A percentile compares a stretch with the other conserved stretches of the same genome.
Conservation (phyloP, 345 rosid species). For the Rhodamnia rubescens region DNA sequence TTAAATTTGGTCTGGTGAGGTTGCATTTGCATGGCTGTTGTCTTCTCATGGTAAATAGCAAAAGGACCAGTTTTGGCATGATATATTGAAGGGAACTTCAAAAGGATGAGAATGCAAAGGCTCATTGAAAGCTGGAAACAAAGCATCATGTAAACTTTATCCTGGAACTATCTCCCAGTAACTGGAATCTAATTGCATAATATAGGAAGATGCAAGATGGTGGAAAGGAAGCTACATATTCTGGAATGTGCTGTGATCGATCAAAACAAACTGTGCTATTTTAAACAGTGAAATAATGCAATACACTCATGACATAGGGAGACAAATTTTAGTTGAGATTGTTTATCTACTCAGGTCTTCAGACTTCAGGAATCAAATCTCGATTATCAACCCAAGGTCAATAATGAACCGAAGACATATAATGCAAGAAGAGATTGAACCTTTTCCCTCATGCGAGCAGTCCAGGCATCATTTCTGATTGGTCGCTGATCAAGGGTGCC, state of each 20-base stretch:
- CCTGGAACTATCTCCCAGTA: not conserved
- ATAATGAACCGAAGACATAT: not conserved
- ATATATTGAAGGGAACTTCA: not conserved
- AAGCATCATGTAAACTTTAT: not conserved
- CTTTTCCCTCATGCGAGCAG: slow-evolving; percentile 97
- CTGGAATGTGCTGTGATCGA: not conserved
- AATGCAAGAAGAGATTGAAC: slow-evolving; percentile 13
- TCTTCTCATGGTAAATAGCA: not conserved
- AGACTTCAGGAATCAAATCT: not conserved
- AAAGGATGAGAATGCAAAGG: not conserved
- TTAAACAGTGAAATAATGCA: not conserved
- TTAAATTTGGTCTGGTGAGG: not conserved
- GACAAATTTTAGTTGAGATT: not conserved
- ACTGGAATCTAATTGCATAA: not conserved
- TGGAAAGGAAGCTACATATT: not conserved
- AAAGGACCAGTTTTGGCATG: not conserved
- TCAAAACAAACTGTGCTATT: not conserved
- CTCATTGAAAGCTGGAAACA: not conserved
- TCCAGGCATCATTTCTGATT: slow-evolving; percentile 96
- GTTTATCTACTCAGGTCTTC: not conserved
- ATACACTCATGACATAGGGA: not conserved
- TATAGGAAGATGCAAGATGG: not conserved
- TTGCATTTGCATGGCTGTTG: not conserved
- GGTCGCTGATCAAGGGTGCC: slow-evolving; percentile 81
- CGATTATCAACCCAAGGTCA: not conserved